Percentiles rank a stretch among this genome's conserved stretches.
These are phyloP conservation scores for Beauveria australis DNA, from an alignment of 2,329 filamentous ascomycete species.

Conservation along the genomic window DNA sequence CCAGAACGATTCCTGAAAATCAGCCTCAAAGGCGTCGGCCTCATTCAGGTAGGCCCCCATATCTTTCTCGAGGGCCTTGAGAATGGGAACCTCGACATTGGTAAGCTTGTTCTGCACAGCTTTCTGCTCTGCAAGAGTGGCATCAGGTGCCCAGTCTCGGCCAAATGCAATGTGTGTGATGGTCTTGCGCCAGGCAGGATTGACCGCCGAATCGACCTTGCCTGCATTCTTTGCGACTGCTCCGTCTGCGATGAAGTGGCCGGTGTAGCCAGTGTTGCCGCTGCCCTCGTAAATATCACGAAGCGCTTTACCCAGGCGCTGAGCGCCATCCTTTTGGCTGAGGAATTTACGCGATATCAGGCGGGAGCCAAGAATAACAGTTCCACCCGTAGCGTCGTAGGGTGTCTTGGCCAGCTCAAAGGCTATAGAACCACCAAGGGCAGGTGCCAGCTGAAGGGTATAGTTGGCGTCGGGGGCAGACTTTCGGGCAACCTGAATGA, in stretches of 20 bases:
- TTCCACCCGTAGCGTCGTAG: constrained; percentile 16
- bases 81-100: constrained; percentile 18
- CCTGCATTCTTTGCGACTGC: constrained; percentile 14
- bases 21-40: constrained; percentile 27
- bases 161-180: constrained; percentile 25
- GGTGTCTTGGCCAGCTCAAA: constrained; percentile 12
- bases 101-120: constrained; percentile 21
- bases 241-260: constrained; percentile 14
- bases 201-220: constrained; percentile 27
- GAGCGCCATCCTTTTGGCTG: constrained; percentile 16
- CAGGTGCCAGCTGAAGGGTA: background rate
- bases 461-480: constrained; percentile 3
- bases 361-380: constrained; percentile 15
- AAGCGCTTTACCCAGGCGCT: constrained; percentile 18
- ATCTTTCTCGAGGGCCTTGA: constrained; percentile 18
- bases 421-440: background rate
- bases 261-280: constrained; percentile 13
- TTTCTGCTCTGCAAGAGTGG: constrained; percentile 19
- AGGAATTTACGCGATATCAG: constrained; percentile 21
- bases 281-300: constrained; percentile 10
- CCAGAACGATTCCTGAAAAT: constrained; percentile 29
- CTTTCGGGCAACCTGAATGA: constrained; percentile 1
- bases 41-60: constrained; percentile 24
- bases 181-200: constrained; percentile 33
- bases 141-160: constrained; percentile 18